These are phyloP conservation scores for Prunus kanzakura DNA, from an alignment of 306 rosid genomes.

Conservation along the genomic window DNA sequence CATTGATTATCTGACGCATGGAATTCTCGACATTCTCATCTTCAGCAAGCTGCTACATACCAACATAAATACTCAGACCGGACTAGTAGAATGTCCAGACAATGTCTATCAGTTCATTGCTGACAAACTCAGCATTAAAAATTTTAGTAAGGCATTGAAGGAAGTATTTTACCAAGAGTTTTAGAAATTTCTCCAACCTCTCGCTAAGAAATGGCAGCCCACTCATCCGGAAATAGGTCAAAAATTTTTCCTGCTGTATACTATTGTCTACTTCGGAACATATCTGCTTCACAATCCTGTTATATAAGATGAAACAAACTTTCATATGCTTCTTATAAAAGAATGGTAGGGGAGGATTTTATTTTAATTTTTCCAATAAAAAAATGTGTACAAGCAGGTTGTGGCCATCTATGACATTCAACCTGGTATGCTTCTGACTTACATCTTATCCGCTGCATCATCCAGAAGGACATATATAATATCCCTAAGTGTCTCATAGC, in stretches of 20 bases:
- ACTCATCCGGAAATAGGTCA: conserved; percentile 65
- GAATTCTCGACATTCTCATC: conserved; percentile 26
- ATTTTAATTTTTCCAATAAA: neutral
- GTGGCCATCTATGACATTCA: neutral
- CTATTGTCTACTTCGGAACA: conserved; percentile 36
- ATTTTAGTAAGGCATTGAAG: neutral
- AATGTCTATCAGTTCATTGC: neutral
- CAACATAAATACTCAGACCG: conserved; percentile 18
- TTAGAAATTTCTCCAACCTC: conserved; percentile 79
- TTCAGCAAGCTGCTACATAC: conserved; percentile 50
- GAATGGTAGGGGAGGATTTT: neutral
- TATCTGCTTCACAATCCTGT: conserved; percentile 54
- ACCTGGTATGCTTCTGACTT: conserved; percentile 31
- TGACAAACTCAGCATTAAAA: conserved; percentile 11
- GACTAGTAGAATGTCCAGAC: conserved; percentile 9
- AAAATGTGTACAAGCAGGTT: neutral
- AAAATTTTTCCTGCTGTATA: conserved; percentile 33
- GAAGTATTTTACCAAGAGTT: conserved; percentile 55
- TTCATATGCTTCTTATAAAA: neutral
- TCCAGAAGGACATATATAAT: conserved; percentile 52
- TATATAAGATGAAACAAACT: conserved; percentile 25
- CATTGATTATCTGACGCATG: conserved; percentile 69
- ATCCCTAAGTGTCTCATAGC: conserved; percentile 79
- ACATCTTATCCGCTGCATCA: conserved; percentile 55
- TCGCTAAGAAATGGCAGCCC: conserved; percentile 81